Evolutionary conservation across 345 rosid species (phyloP).

Genomic region (Eucalyptus albens): DNA sequence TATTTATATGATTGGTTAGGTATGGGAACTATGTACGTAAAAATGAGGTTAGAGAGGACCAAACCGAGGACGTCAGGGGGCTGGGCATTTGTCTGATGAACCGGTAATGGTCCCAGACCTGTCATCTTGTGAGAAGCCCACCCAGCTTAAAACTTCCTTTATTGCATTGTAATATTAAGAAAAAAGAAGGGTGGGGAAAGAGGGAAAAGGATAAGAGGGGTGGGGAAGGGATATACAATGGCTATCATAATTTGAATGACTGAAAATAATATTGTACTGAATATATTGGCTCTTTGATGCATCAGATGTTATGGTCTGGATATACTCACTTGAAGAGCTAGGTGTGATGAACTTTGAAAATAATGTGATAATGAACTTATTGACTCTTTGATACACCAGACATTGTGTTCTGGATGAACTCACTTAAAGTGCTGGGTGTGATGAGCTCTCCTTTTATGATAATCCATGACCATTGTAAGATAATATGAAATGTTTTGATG

Average conservation of each 20-base stretch:
- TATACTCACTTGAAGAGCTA: background rate
- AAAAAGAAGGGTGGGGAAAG: background rate
- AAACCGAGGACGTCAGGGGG: background rate
- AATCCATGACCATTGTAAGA: background rate
- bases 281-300: background rate
- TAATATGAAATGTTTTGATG: background rate
- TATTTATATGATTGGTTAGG: background rate
- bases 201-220: background rate
- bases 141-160: background rate
- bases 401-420: background rate
- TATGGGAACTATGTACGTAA: background rate
- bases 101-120: background rate
- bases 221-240: background rate
- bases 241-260: background rate
- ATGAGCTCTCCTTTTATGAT: background rate
- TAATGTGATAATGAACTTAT: background rate
- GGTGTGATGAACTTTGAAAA: background rate
- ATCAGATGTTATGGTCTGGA: background rate
- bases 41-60: background rate
- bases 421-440: background rate
- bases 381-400: background rate
- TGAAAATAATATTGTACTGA: background rate
- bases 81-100: background rate
- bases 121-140: background rate
- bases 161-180: background rate